Evolutionary conservation across 2,329 filamentous ascomycete species (phyloP).

Genomic region (Xylariaceae sp.): DNA sequence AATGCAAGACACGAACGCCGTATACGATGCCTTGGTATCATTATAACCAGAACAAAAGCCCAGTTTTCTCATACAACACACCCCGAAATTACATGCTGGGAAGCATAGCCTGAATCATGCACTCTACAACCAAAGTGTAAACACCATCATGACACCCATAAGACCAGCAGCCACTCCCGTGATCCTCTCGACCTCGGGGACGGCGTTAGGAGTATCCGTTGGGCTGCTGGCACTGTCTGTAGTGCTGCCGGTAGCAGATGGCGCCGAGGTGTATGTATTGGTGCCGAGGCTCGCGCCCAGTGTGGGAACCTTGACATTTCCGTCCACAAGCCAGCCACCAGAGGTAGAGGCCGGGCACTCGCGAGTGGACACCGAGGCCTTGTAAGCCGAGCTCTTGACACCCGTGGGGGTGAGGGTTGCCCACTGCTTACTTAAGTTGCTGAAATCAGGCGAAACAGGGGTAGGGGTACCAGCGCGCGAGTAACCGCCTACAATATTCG

Average conservation of each 20-base stretch:
- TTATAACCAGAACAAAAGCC: neutral
- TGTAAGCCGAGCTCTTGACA: slow-evolving; percentile 64
- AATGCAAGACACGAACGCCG: slow-evolving; percentile 8
- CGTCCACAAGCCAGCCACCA: slow-evolving; percentile 70
- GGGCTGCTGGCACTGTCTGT: slow-evolving; percentile 27
- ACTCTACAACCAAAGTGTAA: slow-evolving; percentile 48
- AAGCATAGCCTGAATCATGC: neutral
- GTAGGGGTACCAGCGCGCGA: slow-evolving; percentile 70
- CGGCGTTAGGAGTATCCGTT: slow-evolving; percentile 39
- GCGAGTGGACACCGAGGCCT: slow-evolving; percentile 59
- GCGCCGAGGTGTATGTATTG: slow-evolving; percentile 25
- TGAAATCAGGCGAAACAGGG: slow-evolving; percentile 72
- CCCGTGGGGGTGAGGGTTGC: slow-evolving; percentile 68
- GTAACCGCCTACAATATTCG: slow-evolving; percentile 62
- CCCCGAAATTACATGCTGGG: neutral
- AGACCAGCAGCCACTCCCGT: slow-evolving; percentile 50
- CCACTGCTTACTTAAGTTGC: slow-evolving; percentile 76
- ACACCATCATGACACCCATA: slow-evolving; percentile 50
- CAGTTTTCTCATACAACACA: neutral
- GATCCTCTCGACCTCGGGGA: slow-evolving; percentile 45
- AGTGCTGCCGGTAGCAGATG: slow-evolving; percentile 33
- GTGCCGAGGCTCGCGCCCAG: slow-evolving; percentile 54
- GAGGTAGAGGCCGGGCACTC: slow-evolving; percentile 68
- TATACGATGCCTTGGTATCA: slow-evolving; percentile 8
- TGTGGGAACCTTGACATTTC: slow-evolving; percentile 66